Percentiles rank a stretch among this genome's conserved stretches.
Evolutionary conservation across 73 alveolate species (phyloP).

Genomic region (Paramecium biaurelia): DNA sequence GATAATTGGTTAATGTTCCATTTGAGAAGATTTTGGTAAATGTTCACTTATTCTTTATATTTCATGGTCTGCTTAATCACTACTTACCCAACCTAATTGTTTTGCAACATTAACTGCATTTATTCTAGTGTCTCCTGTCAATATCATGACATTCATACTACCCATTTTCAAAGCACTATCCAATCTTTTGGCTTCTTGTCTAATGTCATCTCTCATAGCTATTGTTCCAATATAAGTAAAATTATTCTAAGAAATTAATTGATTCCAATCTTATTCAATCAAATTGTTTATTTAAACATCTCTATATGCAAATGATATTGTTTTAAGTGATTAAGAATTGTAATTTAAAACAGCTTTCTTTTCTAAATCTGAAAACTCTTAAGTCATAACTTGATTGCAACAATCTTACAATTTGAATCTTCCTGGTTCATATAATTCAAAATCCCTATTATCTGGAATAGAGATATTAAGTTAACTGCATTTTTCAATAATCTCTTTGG

Average conservation of each 20-base stretch:
- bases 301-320: conserved; percentile 28
- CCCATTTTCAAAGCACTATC: conserved; percentile 6
- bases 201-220: conserved; percentile 40
- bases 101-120: conserved; percentile 40
- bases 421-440: conserved; percentile 1
- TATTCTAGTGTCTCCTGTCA: conserved; percentile 43
- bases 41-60: conserved; percentile 50
- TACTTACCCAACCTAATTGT: conserved; percentile 26
- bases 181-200: conserved; percentile 23
- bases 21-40: not conserved
- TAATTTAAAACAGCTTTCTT: not conserved
- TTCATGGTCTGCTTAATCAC: conserved; percentile 30
- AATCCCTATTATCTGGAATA: not conserved
- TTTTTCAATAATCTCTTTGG: not conserved
- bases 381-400: not conserved
- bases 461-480: not conserved
- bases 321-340: conserved; percentile 10
- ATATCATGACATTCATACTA: not conserved
- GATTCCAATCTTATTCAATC: not conserved
- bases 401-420: not conserved
- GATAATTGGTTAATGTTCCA: not conserved
- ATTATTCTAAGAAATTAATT: not conserved
- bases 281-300: not conserved
- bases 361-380: not conserved
- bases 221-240: conserved; percentile 6